Evolutionary conservation across 2,329 filamentous ascomycete species (phyloP), one percentile per base, ranked within the genome.

Genomic region (Penicillium sp.): DNA sequence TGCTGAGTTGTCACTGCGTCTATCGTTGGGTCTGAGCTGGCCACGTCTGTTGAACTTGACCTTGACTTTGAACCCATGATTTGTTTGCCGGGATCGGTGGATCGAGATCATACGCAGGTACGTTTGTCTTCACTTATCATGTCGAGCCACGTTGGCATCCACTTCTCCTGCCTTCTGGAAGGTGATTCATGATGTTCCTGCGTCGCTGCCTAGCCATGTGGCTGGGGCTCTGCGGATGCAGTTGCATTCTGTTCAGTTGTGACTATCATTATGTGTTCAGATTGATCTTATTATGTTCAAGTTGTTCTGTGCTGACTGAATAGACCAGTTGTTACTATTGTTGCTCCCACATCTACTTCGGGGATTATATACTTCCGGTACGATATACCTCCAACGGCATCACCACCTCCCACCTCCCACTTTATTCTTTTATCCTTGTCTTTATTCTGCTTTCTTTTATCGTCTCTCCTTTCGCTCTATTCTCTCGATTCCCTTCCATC

Each of bases 1-100:
- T 62, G 51, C 51, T 61, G 59, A 47, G 58, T 63, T 60, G 58
- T 58, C 54, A 58, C 54, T 59, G 20, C 55, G 56, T 61, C 54
- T 40, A 17, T 12, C 21, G 36, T 40, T 40, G 36, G 36, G 18
- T 17, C 21, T n/a, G n/a, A n/a, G n/a, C n/a, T n/a, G n/a, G n/a
- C n/a, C n/a, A n/a, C n/a, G n/a, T n/a, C n/a, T n/a, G n/a, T n/a
- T n/a, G n/a, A n/a, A n/a, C n/a, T 41, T 20, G 40, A 26, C 27
- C 33, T 44, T 39, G 18, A 50, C 20, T 39, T 47, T 46, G 46
- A 39, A 52, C 55, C 43, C 55, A 58, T 60, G 56, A 62, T 62
- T 60, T 48, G 49, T 62, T 60, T 48, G 49, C 37, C 53, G 51
- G 48, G 46, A 46, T 47, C 42, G 27, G 54, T 56, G 51, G 46